Base-by-base conservation (phyloP, 2,329 filamentous ascomycete species). In the Stylonectria norvegica region DNA sequence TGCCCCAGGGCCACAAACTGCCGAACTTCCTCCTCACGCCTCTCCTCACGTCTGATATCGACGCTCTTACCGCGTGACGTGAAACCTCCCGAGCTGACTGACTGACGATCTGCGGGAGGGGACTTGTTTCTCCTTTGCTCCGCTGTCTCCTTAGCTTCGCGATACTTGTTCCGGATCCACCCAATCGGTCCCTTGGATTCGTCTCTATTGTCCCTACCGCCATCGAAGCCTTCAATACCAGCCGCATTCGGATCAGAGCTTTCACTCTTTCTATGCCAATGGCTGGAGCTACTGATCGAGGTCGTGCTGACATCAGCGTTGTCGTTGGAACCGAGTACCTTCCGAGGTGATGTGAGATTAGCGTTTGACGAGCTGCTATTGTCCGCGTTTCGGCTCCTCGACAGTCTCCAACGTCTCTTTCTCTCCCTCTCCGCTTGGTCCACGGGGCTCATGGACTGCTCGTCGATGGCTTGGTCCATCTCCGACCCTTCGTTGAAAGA, bases 401-500 rank as follows among this genome's bases (percentile, higher is more conserved):
- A 85, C 37, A 89, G 73, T 70, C 89, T 88, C 70, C 78, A 79
- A 19, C 85, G 80, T 42, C 76, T 79, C 56, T 83, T 85, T 63
- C 82, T 86, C 38, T 86, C 81, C 52, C 77, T 82, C 38, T 85
- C 81, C 11, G 79, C 70, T 30, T 64, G 61, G 4, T 73, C 73
- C 23, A 61, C 37, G n/a, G 52, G 52, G 18, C 53, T 40, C 5
- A 63, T 53, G 5, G 59, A 54, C 1, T 64, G 53, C 20, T 89
- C 85, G 19, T 89, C 86, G 6, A 53, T 33, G 8, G 75, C 63
- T 45, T 85, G 81, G 47, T 95, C 89, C 20, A 82, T 60, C 58
- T 95, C 89, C 0, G 89, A 95, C 16, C 83, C 80, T 50, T 94
- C 89, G 17, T 91, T 93, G 49, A 81, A 79, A 0, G 77, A 81